These are phyloP conservation scores for Xylaria venustula DNA, from an alignment of 495 filamentous ascomycete genomes.

Conservation along the genomic window DNA sequence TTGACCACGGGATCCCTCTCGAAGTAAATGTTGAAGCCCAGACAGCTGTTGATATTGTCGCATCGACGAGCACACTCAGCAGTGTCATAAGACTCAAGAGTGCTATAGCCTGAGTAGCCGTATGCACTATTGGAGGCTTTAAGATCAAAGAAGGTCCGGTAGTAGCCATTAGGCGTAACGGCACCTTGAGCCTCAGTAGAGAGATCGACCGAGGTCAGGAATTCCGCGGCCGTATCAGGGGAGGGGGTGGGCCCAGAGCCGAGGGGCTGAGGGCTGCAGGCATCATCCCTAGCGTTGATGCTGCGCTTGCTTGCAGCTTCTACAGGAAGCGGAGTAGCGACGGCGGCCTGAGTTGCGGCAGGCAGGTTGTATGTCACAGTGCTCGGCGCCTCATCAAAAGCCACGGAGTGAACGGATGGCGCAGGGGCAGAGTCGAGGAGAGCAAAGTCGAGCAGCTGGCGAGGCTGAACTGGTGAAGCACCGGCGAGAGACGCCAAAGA, in stretches of 20 bases:
- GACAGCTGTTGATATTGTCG: conserved; percentile 22
- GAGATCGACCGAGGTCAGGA: conserved; percentile 24
- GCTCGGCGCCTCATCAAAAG: conserved; percentile 17
- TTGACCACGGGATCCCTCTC: conserved; percentile 45
- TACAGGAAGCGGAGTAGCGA: conserved; percentile 18
- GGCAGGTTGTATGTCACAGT: conserved; percentile 19
- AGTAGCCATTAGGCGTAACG: conserved; percentile 39
- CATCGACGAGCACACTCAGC: conserved; percentile 38
- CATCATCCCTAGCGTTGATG: conserved; percentile 8
- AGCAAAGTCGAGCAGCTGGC: conserved; percentile 22
- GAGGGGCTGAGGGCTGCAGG: conserved; percentile 25
- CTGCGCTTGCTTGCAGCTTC: conserved; percentile 11
- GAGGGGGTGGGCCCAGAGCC: conserved; percentile 32
- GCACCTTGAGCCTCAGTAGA: conserved; percentile 22
- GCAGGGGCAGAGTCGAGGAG: conserved; percentile 15
- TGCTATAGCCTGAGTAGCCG: conserved; percentile 43
- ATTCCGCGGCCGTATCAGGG: conserved; percentile 33
- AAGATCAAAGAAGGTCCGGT: conserved; percentile 35
- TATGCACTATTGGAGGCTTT: conserved; percentile 33
- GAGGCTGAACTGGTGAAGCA: conserved; percentile 17
- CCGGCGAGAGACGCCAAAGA: conserved; percentile 13
- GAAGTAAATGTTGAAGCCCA: conserved; percentile 47
- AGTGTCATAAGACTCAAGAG: conserved; percentile 42
- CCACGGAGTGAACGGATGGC: conserved; percentile 14
- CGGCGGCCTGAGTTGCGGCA: conserved; percentile 21